A percentile compares a stretch with the other conserved stretches of the same genome.
phyloP scores from a whole-genome alignment of 2,329 filamentous ascomycete species.

The Westerdykella sp. region DNA sequence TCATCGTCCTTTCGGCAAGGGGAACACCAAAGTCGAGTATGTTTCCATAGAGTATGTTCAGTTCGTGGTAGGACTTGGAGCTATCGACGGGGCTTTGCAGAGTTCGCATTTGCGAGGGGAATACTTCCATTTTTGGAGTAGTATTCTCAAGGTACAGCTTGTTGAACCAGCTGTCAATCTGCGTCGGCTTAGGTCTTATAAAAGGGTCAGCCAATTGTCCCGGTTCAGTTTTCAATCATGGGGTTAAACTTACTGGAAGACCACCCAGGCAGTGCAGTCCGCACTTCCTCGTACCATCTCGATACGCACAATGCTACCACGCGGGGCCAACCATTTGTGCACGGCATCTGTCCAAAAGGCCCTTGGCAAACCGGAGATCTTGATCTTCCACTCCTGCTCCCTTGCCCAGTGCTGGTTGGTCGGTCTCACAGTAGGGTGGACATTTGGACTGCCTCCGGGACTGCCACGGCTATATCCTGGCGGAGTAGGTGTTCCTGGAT shows the following conservation, averaged over 20 bases:
- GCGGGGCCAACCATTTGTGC: conserved; percentile 15
- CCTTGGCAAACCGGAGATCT: conserved; percentile 11
- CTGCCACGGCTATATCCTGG: too few relatives aligned
- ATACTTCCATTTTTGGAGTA: conserved; percentile 3
- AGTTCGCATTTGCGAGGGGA: conserved; percentile 1
- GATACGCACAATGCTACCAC: conserved; percentile 26
- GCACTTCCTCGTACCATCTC: conserved; percentile 13
- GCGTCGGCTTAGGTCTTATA: conserved; percentile 11
- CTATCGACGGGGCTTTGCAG: conserved; percentile 21
- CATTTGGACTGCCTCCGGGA: background rate
- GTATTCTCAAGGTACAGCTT: too few relatives aligned
- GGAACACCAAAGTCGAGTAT: conserved; percentile 59
- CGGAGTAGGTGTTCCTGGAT: too few relatives aligned
- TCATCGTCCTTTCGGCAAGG: conserved; percentile 50
- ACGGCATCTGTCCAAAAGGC: conserved; percentile 15
- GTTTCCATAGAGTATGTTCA: conserved; percentile 28
- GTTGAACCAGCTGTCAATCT: too few relatives aligned
- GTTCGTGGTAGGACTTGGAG: conserved; percentile 18
- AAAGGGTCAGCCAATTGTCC: background rate
- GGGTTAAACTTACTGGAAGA: conserved; percentile 16
- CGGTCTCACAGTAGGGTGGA: background rate
- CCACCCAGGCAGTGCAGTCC: conserved; percentile 16
- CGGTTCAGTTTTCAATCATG: background rate
- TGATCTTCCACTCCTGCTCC: conserved; percentile 21
- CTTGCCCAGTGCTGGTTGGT: conserved; percentile 11